Conservation (phyloP, 177 flowering plant genomes). For the Tripterygium wilfordii region DNA sequence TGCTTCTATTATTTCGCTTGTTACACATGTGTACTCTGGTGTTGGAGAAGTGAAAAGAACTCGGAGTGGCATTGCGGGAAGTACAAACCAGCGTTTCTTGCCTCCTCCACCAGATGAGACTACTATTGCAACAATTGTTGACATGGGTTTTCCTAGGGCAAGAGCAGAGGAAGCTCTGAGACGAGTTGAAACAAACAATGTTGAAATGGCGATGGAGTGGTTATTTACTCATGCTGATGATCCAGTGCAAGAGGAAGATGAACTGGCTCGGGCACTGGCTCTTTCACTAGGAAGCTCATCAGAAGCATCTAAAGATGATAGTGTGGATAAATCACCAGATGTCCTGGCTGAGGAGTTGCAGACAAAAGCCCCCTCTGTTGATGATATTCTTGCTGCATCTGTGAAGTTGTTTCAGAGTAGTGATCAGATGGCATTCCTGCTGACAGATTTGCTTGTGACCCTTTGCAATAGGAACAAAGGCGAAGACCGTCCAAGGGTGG, state of each 20-base stretch:
- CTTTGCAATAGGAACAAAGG: slow-evolving; percentile 80
- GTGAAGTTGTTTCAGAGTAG: slow-evolving; percentile 70
- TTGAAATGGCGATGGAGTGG: slow-evolving; percentile 99
- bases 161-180: slow-evolving; percentile 93
- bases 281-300: slow-evolving; percentile 79
- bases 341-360: slow-evolving; percentile 43
- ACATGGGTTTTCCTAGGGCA: slow-evolving; percentile 90
- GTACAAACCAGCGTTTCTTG: slow-evolving; percentile 40
- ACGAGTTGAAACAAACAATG: slow-evolving; percentile 78
- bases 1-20: slow-evolving; percentile 58
- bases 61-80: slow-evolving; percentile 46
- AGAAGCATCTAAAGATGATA: slow-evolving; percentile 66
- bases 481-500: slow-evolving; percentile 72
- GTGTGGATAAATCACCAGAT: slow-evolving; percentile 46
- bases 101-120: slow-evolving; percentile 91
- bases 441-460: slow-evolving; percentile 79
- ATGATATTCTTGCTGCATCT: slow-evolving; percentile 68
- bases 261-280: slow-evolving; percentile 91
- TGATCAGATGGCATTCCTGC: slow-evolving; percentile 67
- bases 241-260: slow-evolving; percentile 94
- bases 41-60: slow-evolving; percentile 69
- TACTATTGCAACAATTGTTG: slow-evolving; percentile 83
- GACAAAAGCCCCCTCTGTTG: slow-evolving; percentile 61
- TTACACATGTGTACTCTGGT: slow-evolving; percentile 74
- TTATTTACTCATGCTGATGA: slow-evolving; percentile 83